Conservation (phyloP, 2,329 filamentous ascomycete species). For the Trichothecium roseum region DNA sequence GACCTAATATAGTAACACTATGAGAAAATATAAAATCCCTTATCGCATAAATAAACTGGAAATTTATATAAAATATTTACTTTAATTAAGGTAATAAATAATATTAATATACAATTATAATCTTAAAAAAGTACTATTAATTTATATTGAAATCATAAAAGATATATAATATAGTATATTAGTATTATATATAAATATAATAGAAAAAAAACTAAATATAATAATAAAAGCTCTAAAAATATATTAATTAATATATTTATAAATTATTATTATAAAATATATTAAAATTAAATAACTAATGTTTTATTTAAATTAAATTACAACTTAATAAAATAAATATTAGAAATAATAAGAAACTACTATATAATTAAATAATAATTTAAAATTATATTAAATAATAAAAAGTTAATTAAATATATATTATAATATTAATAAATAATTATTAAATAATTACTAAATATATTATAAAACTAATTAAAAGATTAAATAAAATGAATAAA, state of each 20-base stretch:
- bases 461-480: background rate
- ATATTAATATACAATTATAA: background rate
- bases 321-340: background rate
- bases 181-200: background rate
- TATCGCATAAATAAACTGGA: background rate
- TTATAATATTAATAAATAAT: background rate
- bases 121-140: background rate
- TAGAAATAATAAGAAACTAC: background rate
- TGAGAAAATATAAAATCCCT: background rate
- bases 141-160: background rate
- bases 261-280: constrained; percentile 1
- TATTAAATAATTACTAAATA: constrained; percentile 1
- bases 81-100: background rate
- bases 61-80: background rate
- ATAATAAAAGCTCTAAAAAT: background rate
- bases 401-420: constrained; percentile 1
- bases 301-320: constrained; percentile 1
- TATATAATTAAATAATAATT: constrained; percentile 1
- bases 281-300: constrained; percentile 1
- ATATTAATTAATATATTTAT: background rate
- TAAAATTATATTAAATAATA: constrained; percentile 2
- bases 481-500: background rate
- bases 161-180: background rate
- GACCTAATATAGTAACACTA: constrained; percentile 1
- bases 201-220: background rate